These are phyloP conservation scores for Codiaeum variegatum DNA, from an alignment of 441 rosid genomes.

Conservation along the genomic window DNA sequence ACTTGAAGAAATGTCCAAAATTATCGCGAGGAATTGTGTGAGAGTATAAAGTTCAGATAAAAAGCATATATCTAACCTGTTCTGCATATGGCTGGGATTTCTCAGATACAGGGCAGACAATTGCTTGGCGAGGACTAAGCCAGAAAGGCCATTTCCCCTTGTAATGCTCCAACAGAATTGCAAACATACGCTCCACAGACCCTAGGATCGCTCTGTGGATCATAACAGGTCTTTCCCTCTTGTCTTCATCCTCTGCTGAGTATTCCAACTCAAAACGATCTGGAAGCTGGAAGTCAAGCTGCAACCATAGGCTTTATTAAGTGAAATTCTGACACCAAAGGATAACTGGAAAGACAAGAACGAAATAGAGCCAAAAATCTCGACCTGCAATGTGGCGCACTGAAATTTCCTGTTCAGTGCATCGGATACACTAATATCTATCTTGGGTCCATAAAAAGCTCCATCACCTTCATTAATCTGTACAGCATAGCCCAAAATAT, in stretches of 20 bases:
- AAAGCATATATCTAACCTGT: constrained; percentile 41
- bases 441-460: constrained; percentile 98
- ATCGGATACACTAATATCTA: constrained; percentile 96
- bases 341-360: constrained; percentile 9
- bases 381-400: constrained; percentile 95
- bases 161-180: constrained; percentile 89
- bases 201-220: constrained; percentile 96
- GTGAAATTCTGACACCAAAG: constrained; percentile 18
- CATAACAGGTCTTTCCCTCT: constrained; percentile 84
- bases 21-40: background rate
- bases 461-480: constrained; percentile 95
- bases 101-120: constrained; percentile 93
- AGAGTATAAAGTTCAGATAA: constrained; percentile 1
- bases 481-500: constrained; percentile 19
- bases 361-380: constrained; percentile 3
- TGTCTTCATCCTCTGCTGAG: constrained; percentile 89
- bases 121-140: constrained; percentile 99
- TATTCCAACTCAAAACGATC: constrained; percentile 74
- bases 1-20: background rate
- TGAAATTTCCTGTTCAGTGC: constrained; percentile 91
- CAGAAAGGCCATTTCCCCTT: constrained; percentile 99
- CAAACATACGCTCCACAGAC: constrained; percentile 97
- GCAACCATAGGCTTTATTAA: constrained; percentile 27
- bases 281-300: constrained; percentile 99
- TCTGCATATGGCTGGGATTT: constrained; percentile 74